phyloP scores from a whole-genome alignment of 139 green algal genomes.

The Raphidocelis subcapitata region DNA sequence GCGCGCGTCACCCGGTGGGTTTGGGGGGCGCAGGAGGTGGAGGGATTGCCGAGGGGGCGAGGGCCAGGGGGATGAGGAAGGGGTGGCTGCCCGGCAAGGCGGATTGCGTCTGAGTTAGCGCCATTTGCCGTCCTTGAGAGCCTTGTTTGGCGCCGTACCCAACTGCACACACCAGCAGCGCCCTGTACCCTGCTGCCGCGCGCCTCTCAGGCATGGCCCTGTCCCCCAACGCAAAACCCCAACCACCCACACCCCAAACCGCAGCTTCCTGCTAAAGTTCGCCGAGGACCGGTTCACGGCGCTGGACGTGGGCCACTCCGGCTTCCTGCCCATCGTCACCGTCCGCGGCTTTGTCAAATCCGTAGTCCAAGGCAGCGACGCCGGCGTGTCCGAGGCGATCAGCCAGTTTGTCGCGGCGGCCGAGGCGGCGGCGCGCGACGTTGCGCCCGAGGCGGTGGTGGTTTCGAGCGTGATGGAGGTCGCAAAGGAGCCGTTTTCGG shows the following conservation, averaged over 20 bases:
- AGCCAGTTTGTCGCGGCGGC: constrained; percentile 21
- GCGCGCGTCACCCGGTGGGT: constrained; percentile 36
- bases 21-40: background rate
- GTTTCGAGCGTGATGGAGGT: constrained; percentile 17
- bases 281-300: constrained; percentile 32
- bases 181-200: background rate
- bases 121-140: background rate
- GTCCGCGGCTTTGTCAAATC: constrained; percentile 27
- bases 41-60: background rate
- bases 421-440: constrained; percentile 16
- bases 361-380: constrained; percentile 11
- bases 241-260: too few species aligned
- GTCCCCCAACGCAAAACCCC: too few species aligned
- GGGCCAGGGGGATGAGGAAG: background rate
- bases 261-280: constrained; percentile 26
- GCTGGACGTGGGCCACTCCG: constrained; percentile 27
- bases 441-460: constrained; percentile 12
- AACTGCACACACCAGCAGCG: background rate
- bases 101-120: background rate
- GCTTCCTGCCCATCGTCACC: constrained; percentile 1
- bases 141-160: too few species aligned
- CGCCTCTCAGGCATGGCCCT: background rate
- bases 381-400: constrained; percentile 27
- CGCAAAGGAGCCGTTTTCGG: constrained; percentile 5
- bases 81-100: background rate